A percentile compares a stretch with the other conserved stretches of the same genome.
These are phyloP conservation scores for Epichloe coenophiala DNA, from an alignment of 2,329 filamentous ascomycete genomes.

Conservation along the genomic window DNA sequence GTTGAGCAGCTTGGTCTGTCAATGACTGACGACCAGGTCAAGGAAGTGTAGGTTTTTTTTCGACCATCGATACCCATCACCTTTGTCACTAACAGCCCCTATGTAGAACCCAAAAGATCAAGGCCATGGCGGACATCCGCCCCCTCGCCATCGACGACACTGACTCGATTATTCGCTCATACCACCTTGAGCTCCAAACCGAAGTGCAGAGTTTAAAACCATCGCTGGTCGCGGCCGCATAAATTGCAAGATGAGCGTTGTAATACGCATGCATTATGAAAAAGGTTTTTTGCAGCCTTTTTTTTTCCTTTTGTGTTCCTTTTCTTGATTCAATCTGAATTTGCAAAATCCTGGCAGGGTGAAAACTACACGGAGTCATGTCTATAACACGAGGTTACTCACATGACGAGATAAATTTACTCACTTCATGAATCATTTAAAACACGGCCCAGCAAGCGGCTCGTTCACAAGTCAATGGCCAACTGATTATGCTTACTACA, in stretches of 20 bases:
- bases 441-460: no score
- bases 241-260: background rate
- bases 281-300: background rate
- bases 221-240: background rate
- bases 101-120: constrained; percentile 52
- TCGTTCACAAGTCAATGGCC: no score
- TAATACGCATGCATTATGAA: background rate
- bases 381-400: no score
- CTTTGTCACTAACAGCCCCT: constrained; percentile 22
- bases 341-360: no score
- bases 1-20: constrained; percentile 68
- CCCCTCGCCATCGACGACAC: constrained; percentile 81
- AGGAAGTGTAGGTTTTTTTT: constrained; percentile 17
- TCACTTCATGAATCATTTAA: no score
- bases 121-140: constrained; percentile 74
- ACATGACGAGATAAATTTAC: no score
- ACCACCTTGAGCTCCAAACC: constrained; percentile 17
- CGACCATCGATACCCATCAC: no score
- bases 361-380: no score
- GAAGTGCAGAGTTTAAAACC: background rate
- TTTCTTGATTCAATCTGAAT: background rate
- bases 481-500: no score
- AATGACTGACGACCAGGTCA: constrained; percentile 20
- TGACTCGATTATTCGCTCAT: constrained; percentile 84
- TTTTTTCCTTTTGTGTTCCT: background rate